Evolutionary conservation across 2,329 filamentous ascomycete species (phyloP), one percentile per base, ranked within the genome.

Genomic region (Ploettnerulaceae sp.): DNA sequence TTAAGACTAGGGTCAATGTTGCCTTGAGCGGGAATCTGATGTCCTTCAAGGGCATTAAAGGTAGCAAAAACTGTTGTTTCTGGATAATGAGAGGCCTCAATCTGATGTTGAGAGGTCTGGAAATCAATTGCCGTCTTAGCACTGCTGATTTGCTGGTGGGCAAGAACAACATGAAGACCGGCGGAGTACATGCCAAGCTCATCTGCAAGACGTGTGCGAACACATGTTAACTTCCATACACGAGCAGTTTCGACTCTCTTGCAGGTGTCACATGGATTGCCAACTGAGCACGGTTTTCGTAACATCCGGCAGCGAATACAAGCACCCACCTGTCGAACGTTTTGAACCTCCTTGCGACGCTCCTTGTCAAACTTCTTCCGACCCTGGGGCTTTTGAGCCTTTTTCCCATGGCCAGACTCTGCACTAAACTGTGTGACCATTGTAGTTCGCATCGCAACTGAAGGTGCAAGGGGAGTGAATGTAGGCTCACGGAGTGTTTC

Each of bases 261-360:
- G 52, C 81, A 84, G 1, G 79, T 79, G 43, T 77, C 73, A 54
- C 81, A 84, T 0, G 80, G 79, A 5, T 72, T 76, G 24, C 77
- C 80, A 48, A 73, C 75, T n/a, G 78, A 80, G 57, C 81, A 84
- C 1, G 77, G 81, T 65, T 84, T 84, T 47, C 80, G 73, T 26
- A 84, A 64, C 51, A 84, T 82, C 28, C 79, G 73, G 57, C 81
- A 84, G 34, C 81, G 70, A 42, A 83, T 81, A 55, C 81, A 84
- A 9, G 81, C 80, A 5, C 81, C 81, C 26, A 80, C 73, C 56
- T 80, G 79, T 18, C 81, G 75, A 17, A 84, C 77, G 52, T 79
- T 76, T 54, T 82, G 78, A 2, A 84, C 80, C 57, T 84, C 77
- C 58, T 77, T 81, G 17, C 81, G 71, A n/a, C 81, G 71, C 1